Evolutionary conservation across 345 rosid species (phyloP), one percentile per base, ranked within the genome.

Genomic region (Lagerstroemia speciosa): DNA sequence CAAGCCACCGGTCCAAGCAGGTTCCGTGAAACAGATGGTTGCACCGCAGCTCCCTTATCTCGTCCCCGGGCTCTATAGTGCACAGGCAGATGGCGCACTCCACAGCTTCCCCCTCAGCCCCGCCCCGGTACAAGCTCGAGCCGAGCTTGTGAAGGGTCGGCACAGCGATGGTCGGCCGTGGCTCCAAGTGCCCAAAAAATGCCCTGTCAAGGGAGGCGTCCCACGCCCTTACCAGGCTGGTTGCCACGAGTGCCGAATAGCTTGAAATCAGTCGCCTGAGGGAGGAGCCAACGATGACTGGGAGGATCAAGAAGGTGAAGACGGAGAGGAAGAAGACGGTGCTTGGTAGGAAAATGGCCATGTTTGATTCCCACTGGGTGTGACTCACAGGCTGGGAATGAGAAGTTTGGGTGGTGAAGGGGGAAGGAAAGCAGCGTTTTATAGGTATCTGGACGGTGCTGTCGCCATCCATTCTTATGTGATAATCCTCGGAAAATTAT

Each of bases 1-100:
- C 58, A 11, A 70, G 46, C 82, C 82, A 78, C 63, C 67, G 57
- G 67, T 82, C 82, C 70, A 80, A 64, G 67, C 88, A 82, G 55
- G 43, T 62, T 20, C 66, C 69, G 17, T 84, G 88, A 34, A 81
- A 84, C 0, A 70, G 48, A 63, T 84, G 88, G 19, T 71, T 24
- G 27, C 86, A 84, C 64, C 73, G 67, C 45, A 77, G 32, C 50
- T 77, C 73, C 27, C 69, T 58, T 14, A 30, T 58, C 63, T 58
- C 63, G 29, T 58, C 14, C 14, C 32, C 34, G 6, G 33, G 20
- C 34, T 58, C 63, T 5, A 58, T 27, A 30, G 11, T 27, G 63
- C 34, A 27, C 20, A 58, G 31, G 63, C 63, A 58, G 14, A 58
- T 30, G 29, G 63, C 33, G 29, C 63, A 58, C 7, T 58, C 63